Evolutionary conservation across 805 yeast genomes (phyloP).

Genomic region (Metschnikowia noctiluminum): DNA sequence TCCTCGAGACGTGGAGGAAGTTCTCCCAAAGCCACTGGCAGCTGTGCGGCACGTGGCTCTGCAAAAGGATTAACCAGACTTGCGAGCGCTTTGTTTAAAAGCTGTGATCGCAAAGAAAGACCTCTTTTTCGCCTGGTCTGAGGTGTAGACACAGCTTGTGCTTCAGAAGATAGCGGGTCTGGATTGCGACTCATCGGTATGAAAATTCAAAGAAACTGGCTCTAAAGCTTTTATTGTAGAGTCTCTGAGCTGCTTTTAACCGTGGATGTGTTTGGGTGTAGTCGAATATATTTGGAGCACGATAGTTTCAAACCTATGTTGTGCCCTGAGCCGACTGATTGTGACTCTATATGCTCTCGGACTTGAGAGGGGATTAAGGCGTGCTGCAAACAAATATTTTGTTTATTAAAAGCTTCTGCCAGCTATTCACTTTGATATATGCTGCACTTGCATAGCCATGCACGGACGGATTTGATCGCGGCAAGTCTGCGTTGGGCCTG

Average conservation of each 20-base stretch:
- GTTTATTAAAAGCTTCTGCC: background rate
- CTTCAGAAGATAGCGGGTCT: background rate
- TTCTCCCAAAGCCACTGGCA: constrained; percentile 1
- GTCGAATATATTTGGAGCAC: too few relatives aligned
- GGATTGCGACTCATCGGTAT: background rate
- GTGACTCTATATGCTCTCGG: too few relatives aligned
- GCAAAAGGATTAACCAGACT: constrained; percentile 20
- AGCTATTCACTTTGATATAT: background rate
- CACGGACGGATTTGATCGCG: constrained; percentile 4
- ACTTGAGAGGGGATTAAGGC: too few relatives aligned
- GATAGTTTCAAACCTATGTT: too few relatives aligned
- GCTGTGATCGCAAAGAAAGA: constrained; percentile 62
- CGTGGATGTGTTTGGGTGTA: too few relatives aligned
- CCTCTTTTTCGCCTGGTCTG: constrained; percentile 52
- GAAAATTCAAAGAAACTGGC: background rate
- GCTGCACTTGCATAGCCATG: constrained; percentile 2
- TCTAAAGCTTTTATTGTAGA: background rate
- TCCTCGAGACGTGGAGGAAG: constrained; percentile 6
- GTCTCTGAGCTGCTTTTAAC: too few relatives aligned
- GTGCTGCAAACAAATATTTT: background rate
- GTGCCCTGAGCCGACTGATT: too few relatives aligned
- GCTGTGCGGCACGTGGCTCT: constrained; percentile 17
- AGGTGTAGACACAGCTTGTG: constrained; percentile 13
- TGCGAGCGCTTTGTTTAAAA: constrained; percentile 46
- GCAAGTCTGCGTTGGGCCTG: background rate